Conservation (phyloP, 2,329 filamentous ascomycete species). For the Mycogone perniciosa region DNA sequence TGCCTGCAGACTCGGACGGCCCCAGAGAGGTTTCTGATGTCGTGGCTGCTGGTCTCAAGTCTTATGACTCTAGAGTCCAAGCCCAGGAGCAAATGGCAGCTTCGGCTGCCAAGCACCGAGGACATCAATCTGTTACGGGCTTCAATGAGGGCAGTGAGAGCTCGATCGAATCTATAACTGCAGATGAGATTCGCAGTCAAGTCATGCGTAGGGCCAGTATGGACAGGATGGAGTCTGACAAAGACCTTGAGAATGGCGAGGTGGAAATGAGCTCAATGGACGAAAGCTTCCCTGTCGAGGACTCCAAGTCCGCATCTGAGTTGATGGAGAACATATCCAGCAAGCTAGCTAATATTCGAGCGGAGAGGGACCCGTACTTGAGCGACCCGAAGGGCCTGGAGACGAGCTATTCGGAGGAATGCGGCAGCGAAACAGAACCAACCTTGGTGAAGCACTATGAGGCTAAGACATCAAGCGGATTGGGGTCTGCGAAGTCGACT, state of each 20-base stretch:
- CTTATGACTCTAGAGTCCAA: slow-evolving; percentile 30
- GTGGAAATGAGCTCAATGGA: slow-evolving; percentile 34
- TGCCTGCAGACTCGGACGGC: slow-evolving; percentile 31
- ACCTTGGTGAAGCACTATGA: slow-evolving; percentile 29
- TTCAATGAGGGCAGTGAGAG: slow-evolving; percentile 16
- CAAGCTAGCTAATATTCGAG: slow-evolving; percentile 9
- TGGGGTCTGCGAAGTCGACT: neutral
- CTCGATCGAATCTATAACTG: slow-evolving; percentile 20
- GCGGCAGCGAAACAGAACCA: slow-evolving; percentile 28
- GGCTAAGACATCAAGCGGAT: neutral
- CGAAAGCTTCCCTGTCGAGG: slow-evolving; percentile 32
- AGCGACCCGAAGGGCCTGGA: slow-evolving; percentile 42
- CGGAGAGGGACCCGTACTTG: slow-evolving; percentile 35
- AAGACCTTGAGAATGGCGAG: slow-evolving; percentile 19
- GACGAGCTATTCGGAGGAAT: slow-evolving; percentile 41
- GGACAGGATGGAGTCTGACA: slow-evolving; percentile 13
- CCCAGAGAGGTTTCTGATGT: slow-evolving; percentile 25
- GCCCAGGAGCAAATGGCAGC: slow-evolving; percentile 15
- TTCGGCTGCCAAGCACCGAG: slow-evolving; percentile 16
- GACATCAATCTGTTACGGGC: neutral
- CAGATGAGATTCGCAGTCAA: slow-evolving; percentile 26
- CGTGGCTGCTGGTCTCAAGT: slow-evolving; percentile 29
- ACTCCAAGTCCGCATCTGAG: slow-evolving; percentile 22
- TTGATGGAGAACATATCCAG: slow-evolving; percentile 20
- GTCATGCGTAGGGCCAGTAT: slow-evolving; percentile 24